Base-by-base conservation (phyloP, 345 rosid genomes). In the Xanthoceras sorbifolium region DNA sequence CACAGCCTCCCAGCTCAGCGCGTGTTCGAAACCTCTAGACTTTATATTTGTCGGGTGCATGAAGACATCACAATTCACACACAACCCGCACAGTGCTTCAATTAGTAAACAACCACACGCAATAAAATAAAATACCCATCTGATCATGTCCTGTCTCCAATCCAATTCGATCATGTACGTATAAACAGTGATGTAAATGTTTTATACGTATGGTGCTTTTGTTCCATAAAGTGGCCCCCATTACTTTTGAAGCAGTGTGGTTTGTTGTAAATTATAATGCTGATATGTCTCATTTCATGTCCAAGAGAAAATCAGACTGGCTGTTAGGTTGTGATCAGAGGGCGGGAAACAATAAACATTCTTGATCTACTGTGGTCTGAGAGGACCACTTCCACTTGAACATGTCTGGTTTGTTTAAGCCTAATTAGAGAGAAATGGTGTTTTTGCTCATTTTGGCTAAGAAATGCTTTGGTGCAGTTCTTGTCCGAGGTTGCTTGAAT, bases 1-100 rank as follows among this genome's bases (percentile, higher is more conserved):
- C 80, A 80, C 77, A 29, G n/a, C 0, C 26, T 79, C 57, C 76
- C 71, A 68, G 79, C 76, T 76, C 63, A 67, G 86, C 77, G 81
- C 82, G 86, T 84, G 80, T 73, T 20, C 38, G 42, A 73, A 23
- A 80, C 81, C 77, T 67, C 73, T 74, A 22, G 38, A 74, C 7
- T 67, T 48, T 34, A 26, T 71, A 20, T n/a, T 71, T 74, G 74
- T 73, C 74, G 40, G 77, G 62, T n/a, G 14, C 71, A 62, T 48
- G 44, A 77, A 42, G 38, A 64, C 76, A 73, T 23, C 8, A n/a
- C n/a, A n/a, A n/a, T n/a, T n/a, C n/a, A 32, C 61, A 28, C 31
- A 54, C 1, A 7, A 20, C 48, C 9, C 20, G 28, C 54, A 32
- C 11, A 4, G 14, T 34, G 71, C 66, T 23, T 9, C 34, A 5